These are phyloP conservation scores for Lactarius hengduanensis DNA, from an alignment of 768 basidiomycete genomes.

Conservation along the genomic window DNA sequence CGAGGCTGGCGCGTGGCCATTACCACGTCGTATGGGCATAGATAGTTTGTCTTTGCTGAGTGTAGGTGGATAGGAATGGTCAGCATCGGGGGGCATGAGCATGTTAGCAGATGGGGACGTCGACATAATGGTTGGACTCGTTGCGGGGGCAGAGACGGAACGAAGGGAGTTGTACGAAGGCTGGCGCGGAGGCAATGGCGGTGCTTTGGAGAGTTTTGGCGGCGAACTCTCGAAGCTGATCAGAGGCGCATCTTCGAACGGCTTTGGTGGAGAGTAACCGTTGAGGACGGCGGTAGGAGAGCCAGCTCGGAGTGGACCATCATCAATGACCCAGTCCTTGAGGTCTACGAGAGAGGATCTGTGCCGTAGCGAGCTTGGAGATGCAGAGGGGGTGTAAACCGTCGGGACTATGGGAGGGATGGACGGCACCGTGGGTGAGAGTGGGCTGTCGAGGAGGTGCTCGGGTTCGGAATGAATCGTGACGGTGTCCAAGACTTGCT, in stretches of 20 bases:
- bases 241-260: slow-evolving; percentile 40
- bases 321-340: slow-evolving; percentile 68
- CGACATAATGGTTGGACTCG: slow-evolving; percentile 31
- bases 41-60: slow-evolving; percentile 35
- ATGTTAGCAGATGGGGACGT: slow-evolving; percentile 42
- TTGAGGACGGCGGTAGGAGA: neutral
- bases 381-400: slow-evolving; percentile 20
- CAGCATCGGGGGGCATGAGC: slow-evolving; percentile 40
- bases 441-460: slow-evolving; percentile 27
- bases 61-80: slow-evolving; percentile 52
- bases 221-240: slow-evolving; percentile 52
- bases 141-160: slow-evolving; percentile 54
- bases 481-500: slow-evolving; percentile 21
- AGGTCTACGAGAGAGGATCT: slow-evolving; percentile 65
- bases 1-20: slow-evolving; percentile 55
- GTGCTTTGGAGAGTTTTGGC: slow-evolving; percentile 40
- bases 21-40: slow-evolving; percentile 34
- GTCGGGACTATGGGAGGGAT: slow-evolving; percentile 25
- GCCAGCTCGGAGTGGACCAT: slow-evolving; percentile 38
- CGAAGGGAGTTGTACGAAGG: slow-evolving; percentile 43
- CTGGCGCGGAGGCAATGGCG: slow-evolving; percentile 63
- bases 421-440: slow-evolving; percentile 18
- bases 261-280: slow-evolving; percentile 14
- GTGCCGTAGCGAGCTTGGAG: slow-evolving; percentile 15
- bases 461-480: slow-evolving; percentile 19